Evolutionary conservation across 768 basidiomycete genomes (phyloP), one percentile per base, ranked within the genome.

Genomic region (Hirschioporus abietinus): DNA sequence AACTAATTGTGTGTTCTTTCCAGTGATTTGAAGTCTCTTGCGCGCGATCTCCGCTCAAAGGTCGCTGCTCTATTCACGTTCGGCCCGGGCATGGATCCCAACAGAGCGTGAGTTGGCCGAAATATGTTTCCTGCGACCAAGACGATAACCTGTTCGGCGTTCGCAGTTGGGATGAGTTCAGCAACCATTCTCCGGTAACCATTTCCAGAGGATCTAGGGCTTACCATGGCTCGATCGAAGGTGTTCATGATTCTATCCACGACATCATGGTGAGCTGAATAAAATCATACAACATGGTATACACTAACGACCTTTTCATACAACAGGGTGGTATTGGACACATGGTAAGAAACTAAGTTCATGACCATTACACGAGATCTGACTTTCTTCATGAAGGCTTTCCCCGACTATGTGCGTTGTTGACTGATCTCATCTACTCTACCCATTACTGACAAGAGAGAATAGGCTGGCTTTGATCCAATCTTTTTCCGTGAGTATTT

Each of bases 131-230:
- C 4, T 8, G 30, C 30, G 2, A 3, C 12, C 42, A 20, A 10
- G 20, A 12, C 1, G 42, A 63, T 74, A 24, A 18, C 60, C 34
- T 66, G 58, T 18, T 17, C 1, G 66, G 60, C 17, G 18, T n/a
- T 23, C 18, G 60, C 23, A 75, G 74, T 26, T 75, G 74, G 61
- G 74, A 76, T 23, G 70, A 73, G 15, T 76, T 74, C 42, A 75
- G 74, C n/a, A 75, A 75, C 67, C 68, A 68, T 6, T 65, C 26
- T 7, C 67, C 70, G 17, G 66, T 72, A 26, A 74, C 75, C n/a
- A 67, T 68, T 7, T 64, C 70, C 30, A 66, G 67, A 0, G 67
- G 36, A 7, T 69, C 68, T 35, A 66, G 66, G 18, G 27, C 34
- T 42, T 68, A 66, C 62, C 59, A 26, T 0, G 73, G 70, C 1